phyloP scores from a whole-genome alignment of 176 grass and related monocot species.

The Calamus simplicifolius region DNA sequence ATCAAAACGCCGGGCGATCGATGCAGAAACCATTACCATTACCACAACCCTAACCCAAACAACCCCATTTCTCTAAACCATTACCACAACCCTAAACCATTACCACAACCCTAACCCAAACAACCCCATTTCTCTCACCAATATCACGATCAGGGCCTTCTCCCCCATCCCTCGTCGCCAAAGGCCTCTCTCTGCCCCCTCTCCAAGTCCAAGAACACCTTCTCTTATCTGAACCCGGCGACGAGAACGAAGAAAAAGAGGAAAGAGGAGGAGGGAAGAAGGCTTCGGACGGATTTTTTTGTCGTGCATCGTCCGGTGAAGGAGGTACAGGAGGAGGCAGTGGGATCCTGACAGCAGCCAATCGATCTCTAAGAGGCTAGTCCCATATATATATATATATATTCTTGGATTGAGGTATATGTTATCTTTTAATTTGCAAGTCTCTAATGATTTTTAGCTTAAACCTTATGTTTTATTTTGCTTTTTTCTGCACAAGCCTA shows the following conservation, averaged over 20 bases:
- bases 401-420: fast-evolving
- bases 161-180: conserved; percentile 15
- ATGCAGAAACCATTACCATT: too few species aligned
- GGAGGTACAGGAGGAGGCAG: conserved; percentile 15
- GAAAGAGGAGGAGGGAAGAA: conserved; percentile 8
- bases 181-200: conserved; percentile 4
- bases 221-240: conserved; percentile 2
- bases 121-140: neutral
- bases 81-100: too few species aligned
- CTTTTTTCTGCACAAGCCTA: too few species aligned
- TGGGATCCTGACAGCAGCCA: neutral
- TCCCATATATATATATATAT: too few species aligned
- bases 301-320: conserved; percentile 25
- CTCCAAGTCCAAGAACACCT: conserved; percentile 23
- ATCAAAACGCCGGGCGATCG: too few species aligned
- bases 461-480: too few species aligned
- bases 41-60: too few species aligned
- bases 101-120: neutral
- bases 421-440: too few species aligned
- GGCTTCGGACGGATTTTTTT: conserved; percentile 16
- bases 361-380: too few species aligned
- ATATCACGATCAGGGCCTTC: conserved; percentile 16
- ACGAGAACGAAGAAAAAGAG: conserved; percentile 2
- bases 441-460: too few species aligned
- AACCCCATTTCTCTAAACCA: too few species aligned